Conservation (phyloP, 2,329 filamentous ascomycete species). For the Rhynchosporium secalis region DNA sequence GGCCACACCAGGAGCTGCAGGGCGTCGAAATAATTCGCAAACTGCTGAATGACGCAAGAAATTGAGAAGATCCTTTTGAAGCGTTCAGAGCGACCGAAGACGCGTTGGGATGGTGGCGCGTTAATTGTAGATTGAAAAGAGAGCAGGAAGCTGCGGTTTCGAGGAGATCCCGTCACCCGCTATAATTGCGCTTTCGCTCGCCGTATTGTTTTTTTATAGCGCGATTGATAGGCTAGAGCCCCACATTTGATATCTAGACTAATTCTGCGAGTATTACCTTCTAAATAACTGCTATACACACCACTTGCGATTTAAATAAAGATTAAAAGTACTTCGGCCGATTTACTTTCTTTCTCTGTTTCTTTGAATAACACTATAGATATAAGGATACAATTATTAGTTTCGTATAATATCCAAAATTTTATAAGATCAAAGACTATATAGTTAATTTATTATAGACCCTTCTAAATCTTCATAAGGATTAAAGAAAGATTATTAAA, state of each 20-base stretch:
- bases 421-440: too few species aligned
- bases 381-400: too few species aligned
- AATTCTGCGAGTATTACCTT: too few species aligned
- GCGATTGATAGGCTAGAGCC: background rate
- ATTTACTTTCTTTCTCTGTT: too few species aligned
- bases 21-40: background rate
- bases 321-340: too few species aligned
- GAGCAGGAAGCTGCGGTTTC: background rate
- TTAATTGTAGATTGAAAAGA: conserved; percentile 1
- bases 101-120: background rate
- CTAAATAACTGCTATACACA: too few species aligned
- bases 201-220: background rate
- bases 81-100: background rate
- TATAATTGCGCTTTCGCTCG: background rate
- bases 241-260: background rate
- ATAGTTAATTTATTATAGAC: too few species aligned
- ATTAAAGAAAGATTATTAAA: too few species aligned
- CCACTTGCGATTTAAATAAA: too few species aligned
- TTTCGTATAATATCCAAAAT: too few species aligned
- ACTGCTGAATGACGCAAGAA: conserved; percentile 1
- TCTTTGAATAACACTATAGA: too few species aligned
- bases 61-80: background rate
- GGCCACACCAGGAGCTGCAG: conserved; percentile 1
- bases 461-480: too few species aligned
- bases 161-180: background rate